phyloP scores from a whole-genome alignment of 306 rosid species.

The Pterocarpus santalinus region DNA sequence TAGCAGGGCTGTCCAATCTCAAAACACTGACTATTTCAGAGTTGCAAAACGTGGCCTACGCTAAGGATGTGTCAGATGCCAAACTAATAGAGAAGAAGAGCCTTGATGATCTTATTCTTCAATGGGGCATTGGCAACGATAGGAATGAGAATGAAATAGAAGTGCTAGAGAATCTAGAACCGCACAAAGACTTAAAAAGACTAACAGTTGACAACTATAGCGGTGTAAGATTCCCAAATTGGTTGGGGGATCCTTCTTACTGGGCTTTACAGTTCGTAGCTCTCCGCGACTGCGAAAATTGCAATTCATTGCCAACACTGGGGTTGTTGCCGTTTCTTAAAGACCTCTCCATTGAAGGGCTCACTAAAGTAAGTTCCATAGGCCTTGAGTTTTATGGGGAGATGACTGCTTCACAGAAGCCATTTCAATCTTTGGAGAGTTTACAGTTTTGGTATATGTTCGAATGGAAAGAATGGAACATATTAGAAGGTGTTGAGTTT shows the following conservation, averaged over 20 bases:
- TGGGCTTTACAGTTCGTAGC: neutral
- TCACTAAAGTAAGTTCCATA: neutral
- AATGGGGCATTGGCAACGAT: conserved; percentile 1
- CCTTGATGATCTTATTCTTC: conserved; percentile 40
- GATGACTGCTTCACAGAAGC: conserved; percentile 14
- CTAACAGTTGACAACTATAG: conserved; percentile 25
- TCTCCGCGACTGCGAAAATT: conserved; percentile 31
- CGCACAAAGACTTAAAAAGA: conserved; percentile 34
- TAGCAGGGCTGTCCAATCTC: conserved; percentile 40
- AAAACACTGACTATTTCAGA: conserved; percentile 16
- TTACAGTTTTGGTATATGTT: conserved; percentile 39
- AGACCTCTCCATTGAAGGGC: conserved; percentile 38
- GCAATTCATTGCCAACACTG: conserved; percentile 34
- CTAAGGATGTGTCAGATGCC: conserved; percentile 3
- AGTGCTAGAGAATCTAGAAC: conserved; percentile 39
- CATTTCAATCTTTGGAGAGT: conserved; percentile 36
- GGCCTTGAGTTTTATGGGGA: conserved; percentile 38
- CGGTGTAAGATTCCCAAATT: conserved; percentile 30
- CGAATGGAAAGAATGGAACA: conserved; percentile 43
- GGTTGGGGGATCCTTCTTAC: conserved; percentile 37
- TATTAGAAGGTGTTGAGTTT: conserved; percentile 36
- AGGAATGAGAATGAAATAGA: neutral
- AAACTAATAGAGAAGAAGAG: conserved; percentile 10
- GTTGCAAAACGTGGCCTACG: conserved; percentile 35
- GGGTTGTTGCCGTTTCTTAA: conserved; percentile 44